Evolutionary conservation across 768 basidiomycete species (phyloP).

Genomic region (Lentinula raphanica): DNA sequence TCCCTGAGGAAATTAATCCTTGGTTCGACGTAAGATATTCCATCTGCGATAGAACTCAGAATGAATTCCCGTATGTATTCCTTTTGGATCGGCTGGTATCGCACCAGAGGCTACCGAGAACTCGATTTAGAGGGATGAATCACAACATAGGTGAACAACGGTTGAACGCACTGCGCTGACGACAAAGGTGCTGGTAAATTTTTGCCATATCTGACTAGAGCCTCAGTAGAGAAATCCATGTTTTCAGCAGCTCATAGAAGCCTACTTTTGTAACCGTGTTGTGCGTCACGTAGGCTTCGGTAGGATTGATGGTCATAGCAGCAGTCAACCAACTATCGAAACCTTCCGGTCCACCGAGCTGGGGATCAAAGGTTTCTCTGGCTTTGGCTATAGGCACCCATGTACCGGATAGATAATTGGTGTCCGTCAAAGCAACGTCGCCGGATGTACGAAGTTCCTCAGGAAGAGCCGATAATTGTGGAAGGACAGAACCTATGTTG

Average conservation of each 20-base stretch:
- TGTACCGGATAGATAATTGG: slow-evolving; percentile 33
- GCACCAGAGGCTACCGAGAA: slow-evolving; percentile 33
- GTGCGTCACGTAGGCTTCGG: slow-evolving; percentile 68
- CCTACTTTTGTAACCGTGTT: slow-evolving; percentile 62
- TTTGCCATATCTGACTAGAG: slow-evolving; percentile 62
- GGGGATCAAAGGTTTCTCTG: slow-evolving; percentile 42
- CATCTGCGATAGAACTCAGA: slow-evolving; percentile 57
- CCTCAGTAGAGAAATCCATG: background rate
- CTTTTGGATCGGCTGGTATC: slow-evolving; percentile 52
- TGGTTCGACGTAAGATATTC: slow-evolving; percentile 66
- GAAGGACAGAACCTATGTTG: slow-evolving; percentile 40
- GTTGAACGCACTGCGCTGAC: slow-evolving; percentile 28
- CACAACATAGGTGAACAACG: background rate
- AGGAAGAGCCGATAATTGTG: slow-evolving; percentile 50
- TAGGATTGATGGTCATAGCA: slow-evolving; percentile 47
- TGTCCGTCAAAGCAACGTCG: slow-evolving; percentile 18
- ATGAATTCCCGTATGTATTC: slow-evolving; percentile 64
- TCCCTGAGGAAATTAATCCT: slow-evolving; percentile 57
- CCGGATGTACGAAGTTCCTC: slow-evolving; percentile 12
- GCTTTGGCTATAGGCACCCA: slow-evolving; percentile 59
- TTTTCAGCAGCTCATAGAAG: background rate
- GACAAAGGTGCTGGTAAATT: slow-evolving; percentile 54
- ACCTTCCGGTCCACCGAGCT: slow-evolving; percentile 54
- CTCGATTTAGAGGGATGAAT: background rate
- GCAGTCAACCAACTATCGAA: slow-evolving; percentile 66